Conservation (phyloP, 2,329 filamentous ascomycete genomes). For the Aspergillus tubingensis region DNA sequence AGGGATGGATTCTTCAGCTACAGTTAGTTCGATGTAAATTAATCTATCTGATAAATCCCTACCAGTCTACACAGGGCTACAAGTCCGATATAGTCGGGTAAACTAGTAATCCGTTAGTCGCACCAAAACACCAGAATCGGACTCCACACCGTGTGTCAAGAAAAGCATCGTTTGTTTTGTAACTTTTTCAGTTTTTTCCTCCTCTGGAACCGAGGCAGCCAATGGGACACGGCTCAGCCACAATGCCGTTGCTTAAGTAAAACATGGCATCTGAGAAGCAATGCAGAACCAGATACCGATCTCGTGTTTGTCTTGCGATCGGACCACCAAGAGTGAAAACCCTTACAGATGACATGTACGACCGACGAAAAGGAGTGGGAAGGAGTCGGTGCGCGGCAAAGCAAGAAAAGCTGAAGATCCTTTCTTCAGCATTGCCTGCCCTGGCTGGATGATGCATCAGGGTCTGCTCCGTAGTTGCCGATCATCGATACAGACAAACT, state of each 20-base stretch:
- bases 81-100: not conserved
- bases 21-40: not conserved
- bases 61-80: not conserved
- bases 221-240: conserved; percentile 15
- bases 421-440: not conserved
- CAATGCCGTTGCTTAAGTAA: not conserved
- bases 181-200: not conserved
- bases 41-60: not conserved
- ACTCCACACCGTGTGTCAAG: conserved; percentile 2
- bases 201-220: conserved; percentile 3
- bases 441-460: not conserved
- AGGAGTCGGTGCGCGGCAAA: not conserved
- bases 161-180: not conserved
- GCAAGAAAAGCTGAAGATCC: conserved; percentile 1
- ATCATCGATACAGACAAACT: not conserved
- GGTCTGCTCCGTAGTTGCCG: not conserved
- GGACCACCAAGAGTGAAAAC: conserved; percentile 8
- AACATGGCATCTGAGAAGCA: not conserved
- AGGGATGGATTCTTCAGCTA: not conserved
- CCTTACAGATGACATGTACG: conserved; percentile 22
- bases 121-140: not conserved
- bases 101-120: not conserved
- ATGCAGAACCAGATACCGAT: conserved; percentile 12
- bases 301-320: conserved; percentile 20
- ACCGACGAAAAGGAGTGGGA: conserved; percentile 2